These are phyloP conservation scores for Cornus florida DNA, from an alignment of 148 eudicot genomes.

Conservation along the genomic window DNA sequence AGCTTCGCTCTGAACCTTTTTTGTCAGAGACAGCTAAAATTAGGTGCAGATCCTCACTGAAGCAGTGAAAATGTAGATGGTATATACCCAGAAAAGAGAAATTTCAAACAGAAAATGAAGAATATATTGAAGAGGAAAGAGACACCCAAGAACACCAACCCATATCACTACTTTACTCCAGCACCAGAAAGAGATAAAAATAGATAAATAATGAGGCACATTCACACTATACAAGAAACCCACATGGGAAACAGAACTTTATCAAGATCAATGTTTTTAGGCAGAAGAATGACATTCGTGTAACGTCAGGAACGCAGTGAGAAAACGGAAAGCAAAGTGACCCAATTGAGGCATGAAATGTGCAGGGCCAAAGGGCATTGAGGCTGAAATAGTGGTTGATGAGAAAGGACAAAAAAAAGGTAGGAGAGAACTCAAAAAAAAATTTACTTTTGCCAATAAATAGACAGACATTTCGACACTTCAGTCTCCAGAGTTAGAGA, in stretches of 20 bases:
- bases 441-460: background rate
- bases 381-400: background rate
- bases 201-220: background rate
- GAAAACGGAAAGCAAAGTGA: background rate
- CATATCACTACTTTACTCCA: background rate
- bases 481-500: background rate
- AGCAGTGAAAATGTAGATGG: slow-evolving; percentile 5
- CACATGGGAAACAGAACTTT: background rate
- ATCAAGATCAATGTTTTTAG: background rate
- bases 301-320: background rate
- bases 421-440: too few relatives aligned
- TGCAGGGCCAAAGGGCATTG: background rate
- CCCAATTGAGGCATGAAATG: background rate
- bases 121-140: too few relatives aligned
- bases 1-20: slow-evolving; percentile 7
- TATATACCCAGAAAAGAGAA: background rate
- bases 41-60: slow-evolving; percentile 18
- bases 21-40: background rate
- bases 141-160: background rate
- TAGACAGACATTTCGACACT: background rate
- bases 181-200: background rate
- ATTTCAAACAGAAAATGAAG: background rate
- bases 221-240: background rate
- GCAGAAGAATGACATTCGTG: background rate
- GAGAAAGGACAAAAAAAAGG: background rate